A percentile compares a stretch with the other conserved stretches of the same genome.
phyloP scores from a whole-genome alignment of 1,284 basidiomycete species.

The Paramarasmius palmivorus region DNA sequence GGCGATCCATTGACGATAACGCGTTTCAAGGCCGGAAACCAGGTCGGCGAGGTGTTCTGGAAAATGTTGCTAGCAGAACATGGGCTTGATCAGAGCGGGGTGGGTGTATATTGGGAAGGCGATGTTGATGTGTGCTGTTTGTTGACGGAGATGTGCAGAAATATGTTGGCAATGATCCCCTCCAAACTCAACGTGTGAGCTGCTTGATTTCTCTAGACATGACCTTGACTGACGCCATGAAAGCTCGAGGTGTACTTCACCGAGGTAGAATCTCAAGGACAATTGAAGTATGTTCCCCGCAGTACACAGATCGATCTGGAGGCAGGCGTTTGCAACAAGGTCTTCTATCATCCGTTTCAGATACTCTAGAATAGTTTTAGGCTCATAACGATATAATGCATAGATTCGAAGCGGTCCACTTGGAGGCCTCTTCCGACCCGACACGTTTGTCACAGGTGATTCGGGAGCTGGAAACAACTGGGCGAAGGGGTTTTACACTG shows the following conservation, averaged over 20 bases:
- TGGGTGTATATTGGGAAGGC: conserved; percentile 33
- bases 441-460: conserved; percentile 78
- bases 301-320: conserved; percentile 92
- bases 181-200: conserved; percentile 42
- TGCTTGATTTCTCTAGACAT: background rate
- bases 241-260: conserved; percentile 77
- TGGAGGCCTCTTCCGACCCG: conserved; percentile 83
- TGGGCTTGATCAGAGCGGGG: conserved; percentile 71
- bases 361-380: background rate
- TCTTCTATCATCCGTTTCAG: conserved; percentile 25
- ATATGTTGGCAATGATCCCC: conserved; percentile 42
- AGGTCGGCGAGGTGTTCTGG: conserved; percentile 82
- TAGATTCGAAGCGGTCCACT: conserved; percentile 70
- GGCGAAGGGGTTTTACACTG: conserved; percentile 92
- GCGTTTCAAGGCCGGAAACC: conserved; percentile 61
- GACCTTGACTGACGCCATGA: background rate
- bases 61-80: conserved; percentile 79
- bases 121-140: background rate
- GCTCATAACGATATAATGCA: conserved; percentile 5
- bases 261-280: conserved; percentile 49
- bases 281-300: conserved; percentile 86
- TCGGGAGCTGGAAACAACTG: conserved; percentile 92
- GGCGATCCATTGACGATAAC: conserved; percentile 8
- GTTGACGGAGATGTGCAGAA: conserved; percentile 24
- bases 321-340: conserved; percentile 84